Evolutionary conservation across 192 early-diverging fungal genomes (phyloP), one percentile per base, ranked within the genome.

Genomic region (Helicostylum pulchrum): DNA sequence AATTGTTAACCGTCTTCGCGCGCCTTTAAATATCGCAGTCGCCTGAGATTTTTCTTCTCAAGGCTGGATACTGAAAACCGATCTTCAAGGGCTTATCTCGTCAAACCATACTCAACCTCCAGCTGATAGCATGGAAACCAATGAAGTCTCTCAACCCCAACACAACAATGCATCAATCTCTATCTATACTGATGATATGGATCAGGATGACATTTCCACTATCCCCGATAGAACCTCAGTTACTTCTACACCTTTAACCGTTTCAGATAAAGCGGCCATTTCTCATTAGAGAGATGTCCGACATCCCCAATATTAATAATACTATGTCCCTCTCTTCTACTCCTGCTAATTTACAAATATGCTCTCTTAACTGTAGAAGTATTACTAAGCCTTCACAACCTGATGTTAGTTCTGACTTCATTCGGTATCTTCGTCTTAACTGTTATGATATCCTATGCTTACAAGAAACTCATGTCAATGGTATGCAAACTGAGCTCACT

Each of bases 321-420:
- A 2, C 45, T n/a, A 11, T 15, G n/a, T 47, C 45, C 3, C 3
- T 47, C 3, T n/a, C 45, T 47, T n/a, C 45, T 3, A 7, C 10
- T 11, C 3, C 45, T 15, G 3, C 11, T 15, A 47, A 47, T 11
- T 15, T 47, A 47, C 2, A 14, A 14, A 57, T 57, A 19, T n/a
- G 54, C 36, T 42, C 54, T 43, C n/a, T 57, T 36, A 57, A 57
- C 19, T 43, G 54, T 21, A 5, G 54, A 34, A 23, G 54, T 17
- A 9, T 57, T 4, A n/a, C 7, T 30, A 42, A 30, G 14, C 10
- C 10, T 14, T 43, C 4, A 1, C n/a, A n/a, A n/a, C 11, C n/a
- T n/a, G n/a, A n/a, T n/a, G 19, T 17, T 21, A 6, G 36, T 3
- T 42, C 32, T 42, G 9, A 14, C 3, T 57, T 57, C 17, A 43